A percentile compares a stretch with the other conserved stretches of the same genome.
phyloP scores from a whole-genome alignment of 2,329 filamentous ascomycete species.

The Pseudocercospora vitis region DNA sequence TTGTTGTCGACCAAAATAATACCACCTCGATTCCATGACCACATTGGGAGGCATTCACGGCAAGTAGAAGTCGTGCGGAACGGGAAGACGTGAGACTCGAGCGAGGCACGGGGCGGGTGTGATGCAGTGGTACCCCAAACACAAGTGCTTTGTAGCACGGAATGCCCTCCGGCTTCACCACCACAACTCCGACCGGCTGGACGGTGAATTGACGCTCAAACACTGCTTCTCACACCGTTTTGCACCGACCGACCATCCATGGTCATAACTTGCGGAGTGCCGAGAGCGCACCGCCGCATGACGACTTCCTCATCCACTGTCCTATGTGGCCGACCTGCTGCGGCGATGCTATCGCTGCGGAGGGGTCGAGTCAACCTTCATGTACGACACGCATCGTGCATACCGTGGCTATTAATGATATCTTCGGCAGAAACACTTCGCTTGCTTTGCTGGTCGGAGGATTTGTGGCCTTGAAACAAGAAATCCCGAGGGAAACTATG shows the following conservation, averaged over 20 bases:
- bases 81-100: neutral
- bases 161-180: slow-evolving; percentile 3
- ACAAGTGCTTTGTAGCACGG: slow-evolving; percentile 13
- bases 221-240: slow-evolving; percentile 1
- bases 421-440: slow-evolving; percentile 39
- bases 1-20: neutral
- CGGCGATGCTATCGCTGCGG: neutral
- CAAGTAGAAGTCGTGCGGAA: too few species aligned
- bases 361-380: neutral
- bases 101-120: slow-evolving; percentile 5
- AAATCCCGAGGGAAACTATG: slow-evolving; percentile 67
- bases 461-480: slow-evolving; percentile 43
- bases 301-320: neutral
- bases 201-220: neutral
- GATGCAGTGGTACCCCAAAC: slow-evolving; percentile 1
- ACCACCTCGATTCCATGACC: too few species aligned
- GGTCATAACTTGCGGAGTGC: too few species aligned
- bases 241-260: slow-evolving; percentile 1
- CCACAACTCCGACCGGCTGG: neutral
- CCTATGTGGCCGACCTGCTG: neutral
- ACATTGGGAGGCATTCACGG: too few species aligned
- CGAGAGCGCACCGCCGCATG: neutral
- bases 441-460: slow-evolving; percentile 9
- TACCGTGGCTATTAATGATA: slow-evolving; percentile 3
- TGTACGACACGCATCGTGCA: neutral